phyloP scores from a whole-genome alignment of 2,329 filamentous ascomycete species.

The Aspergillus sp. region DNA sequence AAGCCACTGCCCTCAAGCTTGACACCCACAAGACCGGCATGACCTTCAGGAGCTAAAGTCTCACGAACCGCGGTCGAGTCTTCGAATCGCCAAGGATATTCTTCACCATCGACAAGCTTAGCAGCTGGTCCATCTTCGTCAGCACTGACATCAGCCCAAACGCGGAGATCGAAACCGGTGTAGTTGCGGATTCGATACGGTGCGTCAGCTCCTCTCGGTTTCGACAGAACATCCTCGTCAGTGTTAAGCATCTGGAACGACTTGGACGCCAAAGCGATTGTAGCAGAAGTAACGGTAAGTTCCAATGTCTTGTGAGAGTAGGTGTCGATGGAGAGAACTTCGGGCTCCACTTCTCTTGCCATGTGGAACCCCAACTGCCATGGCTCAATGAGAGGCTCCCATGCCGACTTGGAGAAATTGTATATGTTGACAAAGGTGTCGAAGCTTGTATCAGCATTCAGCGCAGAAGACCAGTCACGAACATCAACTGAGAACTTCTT shows the following conservation, averaged over 20 bases:
- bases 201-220: conserved; percentile 82
- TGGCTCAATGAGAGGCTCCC: conserved; percentile 93
- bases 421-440: conserved; percentile 95
- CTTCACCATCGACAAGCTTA: conserved; percentile 78
- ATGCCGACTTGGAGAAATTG: conserved; percentile 98
- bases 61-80: conserved; percentile 95
- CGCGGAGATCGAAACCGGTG: conserved; percentile 81
- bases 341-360: conserved; percentile 66
- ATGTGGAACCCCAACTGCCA: conserved; percentile 93
- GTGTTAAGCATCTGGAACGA: conserved; percentile 83
- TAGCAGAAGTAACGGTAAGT: conserved; percentile 84
- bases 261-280: conserved; percentile 87
- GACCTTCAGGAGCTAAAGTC: conserved; percentile 76
- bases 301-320: conserved; percentile 88
- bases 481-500: conserved; percentile 82
- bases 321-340: conserved; percentile 73
- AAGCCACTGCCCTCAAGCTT: conserved; percentile 90
- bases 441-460: conserved; percentile 83
- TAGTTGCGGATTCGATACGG: conserved; percentile 93
- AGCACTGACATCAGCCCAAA: conserved; percentile 72
- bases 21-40: conserved; percentile 70
- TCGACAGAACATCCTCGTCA: conserved; percentile 86
- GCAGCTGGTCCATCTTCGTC: conserved; percentile 61
- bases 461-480: conserved; percentile 80
- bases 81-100: conserved; percentile 93